phyloP scores from a whole-genome alignment of 257 asterid species.

The Solanum chaucha region DNA sequence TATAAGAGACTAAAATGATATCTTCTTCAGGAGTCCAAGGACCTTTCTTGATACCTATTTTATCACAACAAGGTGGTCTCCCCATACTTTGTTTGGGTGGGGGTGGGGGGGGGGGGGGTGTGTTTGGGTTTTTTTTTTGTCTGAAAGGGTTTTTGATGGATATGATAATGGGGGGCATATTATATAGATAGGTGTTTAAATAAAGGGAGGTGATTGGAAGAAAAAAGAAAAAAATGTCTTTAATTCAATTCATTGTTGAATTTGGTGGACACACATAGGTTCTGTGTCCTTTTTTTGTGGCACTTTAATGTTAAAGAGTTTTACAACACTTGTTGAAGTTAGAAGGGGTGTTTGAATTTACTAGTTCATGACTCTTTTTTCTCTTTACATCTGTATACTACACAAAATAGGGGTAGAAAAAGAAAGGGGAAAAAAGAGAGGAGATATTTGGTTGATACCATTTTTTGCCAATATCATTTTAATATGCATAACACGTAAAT shows the following conservation, averaged over 20 bases:
- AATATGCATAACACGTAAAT: rapidly evolving
- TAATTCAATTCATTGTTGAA: background rate
- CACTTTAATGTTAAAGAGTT: background rate
- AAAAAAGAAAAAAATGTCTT: background rate
- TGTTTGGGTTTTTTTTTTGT: background rate
- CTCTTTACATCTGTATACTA: background rate
- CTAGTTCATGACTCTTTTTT: background rate
- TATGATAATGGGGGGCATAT: background rate
- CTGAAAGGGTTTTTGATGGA: background rate
- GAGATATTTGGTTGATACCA: background rate
- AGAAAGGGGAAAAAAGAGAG: background rate
- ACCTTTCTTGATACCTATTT: conserved; percentile 87
- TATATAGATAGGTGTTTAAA: background rate
- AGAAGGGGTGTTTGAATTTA: background rate
- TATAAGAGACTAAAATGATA: conserved; percentile 71
- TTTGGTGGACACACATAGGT: background rate
- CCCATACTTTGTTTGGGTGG: conserved; percentile 25
- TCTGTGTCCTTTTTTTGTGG: background rate
- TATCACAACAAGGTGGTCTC: conserved; percentile 90
- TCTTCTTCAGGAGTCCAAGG: conserved; percentile 99
- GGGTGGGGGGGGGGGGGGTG: too few relatives aligned
- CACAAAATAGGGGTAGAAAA: background rate
- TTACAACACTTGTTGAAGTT: background rate
- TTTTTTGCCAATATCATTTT: background rate
- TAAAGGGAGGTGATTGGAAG: conserved; percentile 1